Conservation (phyloP, 768 basidiomycete genomes). For the Cyclocybe cylindracea region DNA sequence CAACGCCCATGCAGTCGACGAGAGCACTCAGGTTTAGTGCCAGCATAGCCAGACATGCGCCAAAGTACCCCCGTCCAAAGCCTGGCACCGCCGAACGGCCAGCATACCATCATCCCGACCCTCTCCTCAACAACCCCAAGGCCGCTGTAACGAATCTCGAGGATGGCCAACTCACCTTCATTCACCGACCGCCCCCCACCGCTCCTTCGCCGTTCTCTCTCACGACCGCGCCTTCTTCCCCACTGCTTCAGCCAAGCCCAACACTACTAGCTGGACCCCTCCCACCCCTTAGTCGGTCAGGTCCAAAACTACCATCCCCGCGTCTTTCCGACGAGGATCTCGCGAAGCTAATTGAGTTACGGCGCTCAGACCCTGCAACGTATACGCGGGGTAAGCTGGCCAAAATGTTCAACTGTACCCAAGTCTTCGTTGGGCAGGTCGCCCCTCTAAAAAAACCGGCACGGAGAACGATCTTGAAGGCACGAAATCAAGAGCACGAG, state of each 20-base stretch:
- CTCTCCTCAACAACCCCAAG: constrained; percentile 51
- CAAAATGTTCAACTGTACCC: constrained; percentile 72
- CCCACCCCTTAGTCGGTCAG: constrained; percentile 51
- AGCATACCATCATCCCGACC: constrained; percentile 59
- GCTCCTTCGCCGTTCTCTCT: constrained; percentile 73
- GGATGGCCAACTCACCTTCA: constrained; percentile 68
- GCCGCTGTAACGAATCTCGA: constrained; percentile 50
- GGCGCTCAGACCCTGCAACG: constrained; percentile 53
- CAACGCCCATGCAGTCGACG: constrained; percentile 16
- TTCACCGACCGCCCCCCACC: constrained; percentile 83
- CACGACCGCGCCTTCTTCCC: constrained; percentile 69
- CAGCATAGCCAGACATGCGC: constrained; percentile 35
- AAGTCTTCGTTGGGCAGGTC: constrained; percentile 62
- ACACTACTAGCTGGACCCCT: constrained; percentile 30
- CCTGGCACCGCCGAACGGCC: constrained; percentile 55
- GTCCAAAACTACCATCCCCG: constrained; percentile 31
- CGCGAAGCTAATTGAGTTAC: constrained; percentile 56
- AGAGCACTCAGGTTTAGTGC: constrained; percentile 17
- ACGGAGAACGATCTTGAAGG: constrained; percentile 41
- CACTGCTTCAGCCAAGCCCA: constrained; percentile 53
- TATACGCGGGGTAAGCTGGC: constrained; percentile 73
- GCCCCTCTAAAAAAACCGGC: constrained; percentile 60
- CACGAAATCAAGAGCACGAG: constrained; percentile 48
- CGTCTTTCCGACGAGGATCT: constrained; percentile 56
- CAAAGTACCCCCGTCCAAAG: constrained; percentile 48